A percentile compares a stretch with the other conserved stretches of the same genome.
Conservation (phyloP, 1,139 yeast species). For the Candida freyschussii region DNA sequence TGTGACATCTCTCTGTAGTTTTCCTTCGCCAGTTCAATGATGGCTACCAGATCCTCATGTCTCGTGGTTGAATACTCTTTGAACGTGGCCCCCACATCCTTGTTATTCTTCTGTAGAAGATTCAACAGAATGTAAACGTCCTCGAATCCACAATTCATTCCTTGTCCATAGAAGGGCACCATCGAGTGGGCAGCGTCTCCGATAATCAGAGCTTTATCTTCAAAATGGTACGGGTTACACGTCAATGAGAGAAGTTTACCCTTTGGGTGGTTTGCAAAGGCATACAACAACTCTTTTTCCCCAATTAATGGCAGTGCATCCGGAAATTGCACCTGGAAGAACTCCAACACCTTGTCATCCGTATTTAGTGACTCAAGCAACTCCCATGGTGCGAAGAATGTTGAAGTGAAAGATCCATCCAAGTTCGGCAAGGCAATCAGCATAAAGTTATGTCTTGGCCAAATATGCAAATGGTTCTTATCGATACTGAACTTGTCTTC, state of each 20-base stretch:
- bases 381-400: conserved; percentile 83
- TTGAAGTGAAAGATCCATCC: conserved; percentile 85
- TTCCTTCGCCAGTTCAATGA: conserved; percentile 70
- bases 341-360: conserved; percentile 41
- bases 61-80: conserved; percentile 52
- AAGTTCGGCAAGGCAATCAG: conserved; percentile 81
- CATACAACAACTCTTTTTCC: conserved; percentile 43
- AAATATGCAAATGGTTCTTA: conserved; percentile 80
- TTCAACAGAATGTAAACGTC: conserved; percentile 70
- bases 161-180: conserved; percentile 98
- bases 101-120: conserved; percentile 42
- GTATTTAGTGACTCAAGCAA: conserved; percentile 51
- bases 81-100: conserved; percentile 46
- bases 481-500: conserved; percentile 43
- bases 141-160: conserved; percentile 95
- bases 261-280: conserved; percentile 60
- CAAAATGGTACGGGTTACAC: conserved; percentile 65
- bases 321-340: conserved; percentile 60
- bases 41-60: conserved; percentile 65
- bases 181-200: conserved; percentile 97
- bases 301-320: conserved; percentile 76
- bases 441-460: conserved; percentile 90
- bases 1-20: conserved; percentile 89
- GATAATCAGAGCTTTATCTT: conserved; percentile 60
- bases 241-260: conserved; percentile 69